These are phyloP conservation scores for Aquilaria malaccensis DNA, from an alignment of 345 rosid species.

Conservation along the genomic window DNA sequence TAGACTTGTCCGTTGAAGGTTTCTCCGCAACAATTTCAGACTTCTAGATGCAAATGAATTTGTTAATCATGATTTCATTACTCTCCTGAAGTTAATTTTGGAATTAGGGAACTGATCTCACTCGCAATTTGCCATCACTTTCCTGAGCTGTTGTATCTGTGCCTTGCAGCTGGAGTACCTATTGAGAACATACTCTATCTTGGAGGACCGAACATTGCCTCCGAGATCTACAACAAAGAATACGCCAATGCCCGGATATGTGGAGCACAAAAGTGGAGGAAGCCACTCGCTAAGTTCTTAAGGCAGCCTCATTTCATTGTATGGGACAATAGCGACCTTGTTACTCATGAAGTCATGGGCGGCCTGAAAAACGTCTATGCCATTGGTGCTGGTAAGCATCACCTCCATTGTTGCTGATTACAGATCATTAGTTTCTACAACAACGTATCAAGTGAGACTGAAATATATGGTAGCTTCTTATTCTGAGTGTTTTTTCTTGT, in stretches of 20 bases:
- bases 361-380: slow-evolving; percentile 86
- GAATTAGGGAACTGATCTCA: background rate
- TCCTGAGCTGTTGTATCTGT: slow-evolving; percentile 5
- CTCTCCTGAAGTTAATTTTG: too few relatives aligned
- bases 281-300: slow-evolving; percentile 60
- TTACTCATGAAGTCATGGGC: slow-evolving; percentile 87
- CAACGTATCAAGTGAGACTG: background rate
- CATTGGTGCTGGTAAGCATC: slow-evolving; percentile 68
- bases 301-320: slow-evolving; percentile 73
- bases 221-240: slow-evolving; percentile 72
- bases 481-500: background rate
- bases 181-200: slow-evolving; percentile 69
- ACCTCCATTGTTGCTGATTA: background rate
- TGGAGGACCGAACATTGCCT: slow-evolving; percentile 81
- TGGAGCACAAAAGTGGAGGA: slow-evolving; percentile 74
- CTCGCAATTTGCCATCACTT: background rate
- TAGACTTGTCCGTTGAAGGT: background rate
- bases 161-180: slow-evolving; percentile 51
- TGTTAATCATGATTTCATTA: background rate
- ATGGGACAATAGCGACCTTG: slow-evolving; percentile 81
- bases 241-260: slow-evolving; percentile 83
- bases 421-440: background rate
- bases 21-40: too few relatives aligned
- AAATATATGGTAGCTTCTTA: slow-evolving; percentile 2
- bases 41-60: background rate